Base-by-base conservation (phyloP, 2,329 filamentous ascomycete genomes). In the Parastagonospora avenae region DNA sequence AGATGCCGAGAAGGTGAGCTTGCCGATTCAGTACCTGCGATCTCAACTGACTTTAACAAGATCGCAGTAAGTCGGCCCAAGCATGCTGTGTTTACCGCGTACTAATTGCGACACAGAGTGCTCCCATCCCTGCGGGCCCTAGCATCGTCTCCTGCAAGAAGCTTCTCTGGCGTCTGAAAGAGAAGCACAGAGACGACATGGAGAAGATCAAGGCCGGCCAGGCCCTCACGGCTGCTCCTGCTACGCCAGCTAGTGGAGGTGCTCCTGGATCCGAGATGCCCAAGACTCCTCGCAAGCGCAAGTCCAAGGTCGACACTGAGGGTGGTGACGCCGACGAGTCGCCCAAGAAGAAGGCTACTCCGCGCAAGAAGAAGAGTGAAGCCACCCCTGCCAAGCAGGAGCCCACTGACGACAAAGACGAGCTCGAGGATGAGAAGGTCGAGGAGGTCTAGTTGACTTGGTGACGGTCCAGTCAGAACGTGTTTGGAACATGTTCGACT, bases 91-190 rank as follows among this genome's bases (percentile, higher is more conserved):
- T 16, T 9, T 8, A 11, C 24, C n/a, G 16, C 11, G 4, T 9
- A 39, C 37, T 41, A 16, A 36, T 42, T 1, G 14, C 4, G 4
- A 7, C 19, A 1, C 41, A 69, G 63, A 52, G 52, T 16, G 54
- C 63, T 4, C 66, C 66, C 4, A 54, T 60, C 14, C 68, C 66
- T 1, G 46, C 36, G n/a, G 62, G 62, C 8, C 63, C 66, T 36
- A 51, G 55, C 28, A 29, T 55, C 16, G 55, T 63, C 46, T 64
- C 68, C 1, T 71, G 68, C 50, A 50, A 60, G 46, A 62, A 59
- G 42, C 56, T 70, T 42, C 33, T 69, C 16, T 35, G 35, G 2
- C 63, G 62, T 24, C 54, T 70, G 11, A 67, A 65, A 50, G 55
- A 53, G n/a, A 61, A 60, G 29, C 42, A 61, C 49, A 64, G 64